These are phyloP conservation scores for Brassica balearica DNA, from an alignment of 441 rosid genomes.

Conservation along the genomic window DNA sequence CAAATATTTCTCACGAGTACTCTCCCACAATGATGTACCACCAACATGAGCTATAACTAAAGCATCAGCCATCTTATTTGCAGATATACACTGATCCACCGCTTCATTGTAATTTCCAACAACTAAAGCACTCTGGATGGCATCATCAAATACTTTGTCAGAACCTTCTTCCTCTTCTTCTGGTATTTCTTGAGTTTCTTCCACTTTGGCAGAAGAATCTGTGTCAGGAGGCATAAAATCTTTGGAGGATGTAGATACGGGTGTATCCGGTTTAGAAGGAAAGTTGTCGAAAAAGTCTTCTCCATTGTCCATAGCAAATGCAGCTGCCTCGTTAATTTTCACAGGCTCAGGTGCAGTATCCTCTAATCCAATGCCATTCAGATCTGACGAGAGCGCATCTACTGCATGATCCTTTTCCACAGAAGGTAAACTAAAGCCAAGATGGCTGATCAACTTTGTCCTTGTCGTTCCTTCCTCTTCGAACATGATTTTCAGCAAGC, in stretches of 20 bases:
- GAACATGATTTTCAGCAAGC: too few species aligned
- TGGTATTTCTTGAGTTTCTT: constrained; percentile 51
- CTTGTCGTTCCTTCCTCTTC: constrained; percentile 71
- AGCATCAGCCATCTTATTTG: constrained; percentile 95
- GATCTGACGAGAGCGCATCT: constrained; percentile 60
- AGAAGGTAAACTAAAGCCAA: too few species aligned
- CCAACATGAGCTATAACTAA: constrained; percentile 50
- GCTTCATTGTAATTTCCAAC: constrained; percentile 96
- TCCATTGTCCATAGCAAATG: not conserved
- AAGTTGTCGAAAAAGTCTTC: too few species aligned
- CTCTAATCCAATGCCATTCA: constrained; percentile 60
- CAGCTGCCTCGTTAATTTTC: constrained; percentile 28
- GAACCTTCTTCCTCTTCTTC: constrained; percentile 77
- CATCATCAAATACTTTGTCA: constrained; percentile 83
- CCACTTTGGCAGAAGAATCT: too few species aligned
- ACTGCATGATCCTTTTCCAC: constrained; percentile 58
- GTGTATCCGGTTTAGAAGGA: too few species aligned
- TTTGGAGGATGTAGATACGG: too few species aligned
- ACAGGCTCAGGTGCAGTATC: constrained; percentile 40
- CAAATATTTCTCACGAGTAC: too few species aligned
- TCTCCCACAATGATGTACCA: too few species aligned
- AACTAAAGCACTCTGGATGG: constrained; percentile 88
- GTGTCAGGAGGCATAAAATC: too few species aligned
- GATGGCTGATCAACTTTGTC: too few species aligned
- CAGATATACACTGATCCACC: constrained; percentile 81